Percentiles rank a stretch among this genome's conserved stretches.
phyloP scores from a whole-genome alignment of 495 filamentous ascomycete species.

The Penicillium robsamsonii region DNA sequence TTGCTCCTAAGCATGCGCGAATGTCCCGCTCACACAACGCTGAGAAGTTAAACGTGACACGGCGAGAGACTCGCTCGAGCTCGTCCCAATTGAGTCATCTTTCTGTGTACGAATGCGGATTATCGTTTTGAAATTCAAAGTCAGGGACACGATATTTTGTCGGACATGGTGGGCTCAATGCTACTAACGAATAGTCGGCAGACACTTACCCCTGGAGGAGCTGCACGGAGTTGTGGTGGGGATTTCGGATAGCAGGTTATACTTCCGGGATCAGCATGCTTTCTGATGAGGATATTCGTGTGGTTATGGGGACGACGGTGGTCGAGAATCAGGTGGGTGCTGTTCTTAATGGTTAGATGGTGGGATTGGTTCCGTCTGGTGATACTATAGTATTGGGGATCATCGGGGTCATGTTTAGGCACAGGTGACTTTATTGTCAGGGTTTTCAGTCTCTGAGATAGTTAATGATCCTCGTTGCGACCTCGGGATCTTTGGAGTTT shows the following conservation, averaged over 20 bases:
- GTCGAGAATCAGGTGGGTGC: constrained; percentile 26
- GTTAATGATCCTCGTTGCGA: neutral
- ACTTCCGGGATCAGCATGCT: constrained; percentile 22
- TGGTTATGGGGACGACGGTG: constrained; percentile 25
- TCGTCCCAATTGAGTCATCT: constrained; percentile 44
- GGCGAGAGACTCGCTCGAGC: constrained; percentile 36
- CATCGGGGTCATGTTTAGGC: neutral
- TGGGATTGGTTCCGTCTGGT: neutral
- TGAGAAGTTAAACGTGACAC: constrained; percentile 40
- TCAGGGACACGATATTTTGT: constrained; percentile 1
- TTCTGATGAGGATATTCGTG: constrained; percentile 27
- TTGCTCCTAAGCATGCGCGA: constrained; percentile 29
- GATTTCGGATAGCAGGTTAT: constrained; percentile 20
- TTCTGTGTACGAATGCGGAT: constrained; percentile 41
- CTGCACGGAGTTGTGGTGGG: constrained; percentile 22
- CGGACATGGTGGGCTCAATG: neutral
- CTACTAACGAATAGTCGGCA: constrained; percentile 8
- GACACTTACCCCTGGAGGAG: constrained; percentile 5
- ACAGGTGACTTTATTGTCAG: neutral
- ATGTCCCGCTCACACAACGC: constrained; percentile 34
- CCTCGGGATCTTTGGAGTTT: neutral
- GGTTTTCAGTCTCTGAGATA: neutral
- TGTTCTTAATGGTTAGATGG: constrained; percentile 11
- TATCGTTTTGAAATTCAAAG: constrained; percentile 17
- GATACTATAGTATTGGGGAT: neutral